Percentiles rank a stretch among this genome's conserved stretches.
phyloP scores from a whole-genome alignment of 805 yeast genomes.

The Saccharomycopsis sp. region DNA sequence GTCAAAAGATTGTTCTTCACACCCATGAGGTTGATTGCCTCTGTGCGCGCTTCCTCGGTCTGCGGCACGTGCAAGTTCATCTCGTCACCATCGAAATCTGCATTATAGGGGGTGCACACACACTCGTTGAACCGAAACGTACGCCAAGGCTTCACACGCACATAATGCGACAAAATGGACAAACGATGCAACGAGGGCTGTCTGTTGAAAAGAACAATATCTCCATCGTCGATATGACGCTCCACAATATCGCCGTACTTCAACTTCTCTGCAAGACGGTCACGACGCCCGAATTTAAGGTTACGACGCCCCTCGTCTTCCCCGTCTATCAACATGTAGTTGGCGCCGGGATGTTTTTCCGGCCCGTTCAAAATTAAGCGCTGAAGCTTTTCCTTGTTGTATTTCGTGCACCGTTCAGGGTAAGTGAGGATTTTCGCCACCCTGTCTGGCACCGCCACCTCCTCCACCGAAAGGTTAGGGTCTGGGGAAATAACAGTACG shows the following conservation, averaged over 20 bases:
- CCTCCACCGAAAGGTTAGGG: slow-evolving; percentile 90
- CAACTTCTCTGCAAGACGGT: slow-evolving; percentile 65
- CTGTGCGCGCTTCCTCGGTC: slow-evolving; percentile 97
- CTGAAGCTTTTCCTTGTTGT: slow-evolving; percentile 75
- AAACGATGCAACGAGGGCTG: slow-evolving; percentile 96
- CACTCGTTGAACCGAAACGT: slow-evolving; percentile 95
- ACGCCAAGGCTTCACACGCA: slow-evolving; percentile 96
- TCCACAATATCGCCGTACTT: slow-evolving; percentile 90
- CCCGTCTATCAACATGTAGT: slow-evolving; percentile 74
- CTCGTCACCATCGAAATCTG: slow-evolving; percentile 99
- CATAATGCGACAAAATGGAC: slow-evolving; percentile 91
- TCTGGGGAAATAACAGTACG: slow-evolving; percentile 98
- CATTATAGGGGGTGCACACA: slow-evolving; percentile 98
- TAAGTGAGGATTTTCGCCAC: slow-evolving; percentile 94
- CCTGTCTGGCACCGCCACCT: slow-evolving; percentile 96
- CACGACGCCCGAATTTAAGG: slow-evolving; percentile 80
- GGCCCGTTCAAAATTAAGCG: slow-evolving; percentile 78
- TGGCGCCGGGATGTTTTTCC: slow-evolving; percentile 90
- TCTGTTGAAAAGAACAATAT: slow-evolving; percentile 89
- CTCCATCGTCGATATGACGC: slow-evolving; percentile 96
- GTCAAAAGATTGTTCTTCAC: slow-evolving; percentile 91
- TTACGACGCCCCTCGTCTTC: slow-evolving; percentile 80
- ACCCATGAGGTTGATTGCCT: slow-evolving; percentile 98
- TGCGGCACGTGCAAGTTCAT: slow-evolving; percentile 99
- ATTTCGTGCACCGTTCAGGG: slow-evolving; percentile 90